Base-by-base conservation (phyloP, 208 protist genomes). In the Acanthamoeba royreba region DNA sequence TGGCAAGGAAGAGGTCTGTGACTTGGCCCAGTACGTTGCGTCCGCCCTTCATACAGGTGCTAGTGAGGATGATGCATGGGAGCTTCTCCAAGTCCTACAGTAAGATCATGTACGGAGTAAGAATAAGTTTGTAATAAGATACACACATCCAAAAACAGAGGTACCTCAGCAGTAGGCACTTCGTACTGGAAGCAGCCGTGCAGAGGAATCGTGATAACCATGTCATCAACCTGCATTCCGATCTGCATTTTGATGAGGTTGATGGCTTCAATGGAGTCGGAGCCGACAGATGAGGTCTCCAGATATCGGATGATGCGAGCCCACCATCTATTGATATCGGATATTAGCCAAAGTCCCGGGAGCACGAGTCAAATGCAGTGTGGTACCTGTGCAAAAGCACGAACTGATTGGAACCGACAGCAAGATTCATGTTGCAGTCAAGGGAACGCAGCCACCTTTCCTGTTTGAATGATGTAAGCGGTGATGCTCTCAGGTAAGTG, bases 201-300 rank as follows among this genome's bases (percentile, higher is more conserved):
- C 1, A 89, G 52, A 13, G 81, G 81, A 11, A 89, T 40, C 9
- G 81, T 89, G 49, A 89, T 89, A 19, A 89, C 81, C 81, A 89
- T 63, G 81, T 89, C 81, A 22, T 55, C 52, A 22, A 63, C 52
- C 52, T 55, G 47, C 42, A 83, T 43, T 22, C 17, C 19, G 72
- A 83, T 83, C 40, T 49, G 72, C 81, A 89, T 55, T 31, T 89
- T 89, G 81, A 89, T 63, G 52, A 89, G 81, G 81, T 63, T 89
- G 81, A 63, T 63, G 52, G 81, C 81, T 49, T 89, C 81, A 49
- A 89, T 89, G 49, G 45, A 40, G 47, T 43, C 52, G 47, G 81
- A 17, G 45, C 81, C 81, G 35, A 63, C 25, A 11, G 81, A 89
- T 8, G 81, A 89, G 15, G 81, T 89, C 52, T 89, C 81, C 49